Conservation (phyloP, 164 flowering plant genomes). For the Umbilicus rupestris region DNA sequence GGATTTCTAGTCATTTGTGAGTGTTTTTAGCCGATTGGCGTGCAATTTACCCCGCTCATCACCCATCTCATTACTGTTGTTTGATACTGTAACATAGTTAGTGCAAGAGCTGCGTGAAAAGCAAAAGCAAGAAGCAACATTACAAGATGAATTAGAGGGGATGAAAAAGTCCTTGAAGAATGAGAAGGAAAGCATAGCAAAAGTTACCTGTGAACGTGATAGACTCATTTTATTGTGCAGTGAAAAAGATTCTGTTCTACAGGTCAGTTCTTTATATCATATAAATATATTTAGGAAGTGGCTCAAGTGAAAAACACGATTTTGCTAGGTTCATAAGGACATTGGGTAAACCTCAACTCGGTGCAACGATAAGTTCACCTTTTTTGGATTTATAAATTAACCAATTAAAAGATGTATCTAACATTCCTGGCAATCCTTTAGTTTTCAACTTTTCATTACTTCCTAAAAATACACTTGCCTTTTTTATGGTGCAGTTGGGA, state of each 20-base stretch:
- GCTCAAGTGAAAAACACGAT: neutral
- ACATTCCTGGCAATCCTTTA: too few relatives aligned
- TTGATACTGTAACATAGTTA: constrained; percentile 33
- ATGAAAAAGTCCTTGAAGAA: constrained; percentile 43
- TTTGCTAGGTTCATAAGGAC: too few relatives aligned
- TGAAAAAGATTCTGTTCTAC: constrained; percentile 66
- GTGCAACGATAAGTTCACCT: neutral
- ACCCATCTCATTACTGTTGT: neutral
- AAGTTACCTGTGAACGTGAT: constrained; percentile 42
- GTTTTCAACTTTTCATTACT: neutral
- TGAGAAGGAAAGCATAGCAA: constrained; percentile 48
- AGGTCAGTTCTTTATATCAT: constrained; percentile 30
- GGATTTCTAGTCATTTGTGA: neutral
- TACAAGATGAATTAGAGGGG: constrained; percentile 59
- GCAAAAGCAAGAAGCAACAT: constrained; percentile 39
- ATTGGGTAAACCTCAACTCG: neutral
- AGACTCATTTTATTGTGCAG: constrained; percentile 42
- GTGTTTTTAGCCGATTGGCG: neutral
- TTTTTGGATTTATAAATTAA: too few relatives aligned
- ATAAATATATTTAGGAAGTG: neutral
- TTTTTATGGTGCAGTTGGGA: too few relatives aligned
- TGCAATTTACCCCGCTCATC: neutral
- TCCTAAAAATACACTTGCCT: neutral
- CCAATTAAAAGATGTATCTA: too few relatives aligned
- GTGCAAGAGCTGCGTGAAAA: constrained; percentile 55